These are phyloP conservation scores for Coniochaeta prunicola DNA, from an alignment of 2,329 filamentous ascomycete species.

Conservation along the genomic window DNA sequence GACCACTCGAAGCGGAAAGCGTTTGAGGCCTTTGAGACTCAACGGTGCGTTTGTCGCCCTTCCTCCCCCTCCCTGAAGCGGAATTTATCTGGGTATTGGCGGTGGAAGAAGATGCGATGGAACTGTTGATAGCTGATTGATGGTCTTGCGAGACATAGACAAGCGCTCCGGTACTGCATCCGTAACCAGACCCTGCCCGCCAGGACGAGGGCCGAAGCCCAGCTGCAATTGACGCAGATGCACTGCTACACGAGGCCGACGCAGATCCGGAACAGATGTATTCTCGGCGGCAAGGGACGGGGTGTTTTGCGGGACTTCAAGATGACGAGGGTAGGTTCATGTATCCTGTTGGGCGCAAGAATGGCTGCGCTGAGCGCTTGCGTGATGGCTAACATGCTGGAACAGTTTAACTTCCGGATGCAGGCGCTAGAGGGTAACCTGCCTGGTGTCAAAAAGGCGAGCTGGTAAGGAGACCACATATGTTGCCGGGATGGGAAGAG, in stretches of 20 bases:
- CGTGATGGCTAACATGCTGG: conserved; percentile 19
- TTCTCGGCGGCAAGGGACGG: conserved; percentile 80
- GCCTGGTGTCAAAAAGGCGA: conserved; percentile 91
- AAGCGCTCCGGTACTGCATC: conserved; percentile 89
- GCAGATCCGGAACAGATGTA: conserved; percentile 90
- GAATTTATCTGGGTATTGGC: no score
- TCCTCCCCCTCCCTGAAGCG: not conserved
- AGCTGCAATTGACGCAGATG: conserved; percentile 91
- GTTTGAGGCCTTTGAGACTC: conserved; percentile 77
- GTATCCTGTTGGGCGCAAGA: not conserved
- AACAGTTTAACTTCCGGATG: conserved; percentile 84
- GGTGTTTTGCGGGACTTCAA: conserved; percentile 93
- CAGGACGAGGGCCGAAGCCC: conserved; percentile 80
- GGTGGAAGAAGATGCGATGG: not conserved
- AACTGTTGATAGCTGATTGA: not conserved
- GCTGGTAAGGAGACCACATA: conserved; percentile 68
- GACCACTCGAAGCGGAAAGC: conserved; percentile 97
- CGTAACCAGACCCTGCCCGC: conserved; percentile 82
- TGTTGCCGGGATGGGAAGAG: not conserved
- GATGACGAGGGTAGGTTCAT: conserved; percentile 71
- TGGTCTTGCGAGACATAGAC: conserved; percentile 46
- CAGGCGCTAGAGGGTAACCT: conserved; percentile 79
- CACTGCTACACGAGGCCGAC: conserved; percentile 90
- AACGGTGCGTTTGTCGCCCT: conserved; percentile 57
- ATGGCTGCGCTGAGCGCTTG: no score